Evolutionary conservation across 1,284 basidiomycete species (phyloP), one percentile per base, ranked within the genome.

Genomic region (Heterobasidion parviporum): DNA sequence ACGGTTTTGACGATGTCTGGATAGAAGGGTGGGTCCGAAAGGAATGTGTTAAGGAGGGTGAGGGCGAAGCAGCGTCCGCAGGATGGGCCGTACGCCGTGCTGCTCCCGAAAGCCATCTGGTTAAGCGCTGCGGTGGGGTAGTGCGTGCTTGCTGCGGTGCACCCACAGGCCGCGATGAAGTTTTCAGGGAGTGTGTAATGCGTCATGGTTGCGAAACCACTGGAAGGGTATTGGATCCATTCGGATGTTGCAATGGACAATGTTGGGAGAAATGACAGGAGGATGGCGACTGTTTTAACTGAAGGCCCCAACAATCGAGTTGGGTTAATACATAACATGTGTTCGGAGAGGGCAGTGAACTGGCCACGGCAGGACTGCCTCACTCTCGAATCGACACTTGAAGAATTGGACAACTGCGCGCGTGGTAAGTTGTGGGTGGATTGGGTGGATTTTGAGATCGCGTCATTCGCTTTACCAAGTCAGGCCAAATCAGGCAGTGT

Each of bases 51-150:
- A 51, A 88, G 64, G 35, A 91, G 74, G 0, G 87, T 87, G 57
- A 91, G 70, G 52, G 84, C 84, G 69, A 91, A 90, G 74, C 89
- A 91, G 56, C 75, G 76, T 44, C 88, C 88, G 63, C 88, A 90
- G 3, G 76, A 78, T 44, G 86, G 82, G 6, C 87, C 87, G 64
- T 82, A 90, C n/a, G 78, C 76, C n/a, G 71, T 75, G 60, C 79
- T 83, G 64, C 83, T 87, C 0, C 88, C 89, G 62, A 78, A 91
- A 2, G 88, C 88, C 75, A 85, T 82, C 63, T 89, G 83, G 57
- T 76, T 54, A 2, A 54, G 33, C 6, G 89, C 89, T 16, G 83
- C 87, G 2, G 88, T 90, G 2, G 88, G 87, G 63, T 83, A 88
- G 63, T 83, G 64, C 16, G 46, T 47, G n/a, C 85, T 88, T 47